Conservation (phyloP, 1,139 yeast species). For the Magnusiomyces suaveolens region DNA sequence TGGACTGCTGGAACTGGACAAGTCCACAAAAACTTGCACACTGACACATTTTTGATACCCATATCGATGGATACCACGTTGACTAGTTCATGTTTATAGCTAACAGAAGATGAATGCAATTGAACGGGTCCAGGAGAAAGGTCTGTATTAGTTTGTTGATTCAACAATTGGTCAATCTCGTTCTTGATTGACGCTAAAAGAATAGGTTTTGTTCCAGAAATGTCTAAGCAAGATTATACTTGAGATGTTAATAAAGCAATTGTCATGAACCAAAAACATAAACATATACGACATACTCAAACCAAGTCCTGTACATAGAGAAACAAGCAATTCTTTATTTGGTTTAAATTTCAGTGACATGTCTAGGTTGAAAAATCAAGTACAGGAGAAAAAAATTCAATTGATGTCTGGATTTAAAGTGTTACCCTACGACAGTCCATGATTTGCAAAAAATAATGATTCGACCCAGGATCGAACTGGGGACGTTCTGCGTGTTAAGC, state of each 20-base stretch:
- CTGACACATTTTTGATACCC: conserved; percentile 38
- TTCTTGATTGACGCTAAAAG: neutral
- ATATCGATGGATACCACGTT: conserved; percentile 32
- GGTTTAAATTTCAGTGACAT: neutral
- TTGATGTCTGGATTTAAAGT: too few relatives aligned
- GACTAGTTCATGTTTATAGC: too few relatives aligned
- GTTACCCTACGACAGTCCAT: too few relatives aligned
- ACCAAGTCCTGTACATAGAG: neutral
- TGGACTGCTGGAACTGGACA: conserved; percentile 8
- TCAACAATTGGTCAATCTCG: neutral
- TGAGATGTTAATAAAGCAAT: neutral
- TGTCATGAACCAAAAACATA: neutral
- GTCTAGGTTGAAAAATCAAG: neutral
- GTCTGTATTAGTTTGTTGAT: neutral
- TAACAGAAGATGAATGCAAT: neutral
- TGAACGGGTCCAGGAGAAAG: neutral
- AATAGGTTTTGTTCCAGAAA: neutral
- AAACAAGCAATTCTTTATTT: neutral
- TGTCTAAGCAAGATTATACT: neutral
- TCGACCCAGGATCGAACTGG: conserved; percentile 99
- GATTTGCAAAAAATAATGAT: conserved; percentile 35
- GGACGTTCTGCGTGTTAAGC: conserved; percentile 99
- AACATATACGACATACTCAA: neutral
- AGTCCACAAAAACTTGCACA: conserved; percentile 25
- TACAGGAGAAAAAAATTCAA: too few relatives aligned